Evolutionary conservation across 352 stramenopile species (phyloP).

Genomic region (Pythium dissotocum): DNA sequence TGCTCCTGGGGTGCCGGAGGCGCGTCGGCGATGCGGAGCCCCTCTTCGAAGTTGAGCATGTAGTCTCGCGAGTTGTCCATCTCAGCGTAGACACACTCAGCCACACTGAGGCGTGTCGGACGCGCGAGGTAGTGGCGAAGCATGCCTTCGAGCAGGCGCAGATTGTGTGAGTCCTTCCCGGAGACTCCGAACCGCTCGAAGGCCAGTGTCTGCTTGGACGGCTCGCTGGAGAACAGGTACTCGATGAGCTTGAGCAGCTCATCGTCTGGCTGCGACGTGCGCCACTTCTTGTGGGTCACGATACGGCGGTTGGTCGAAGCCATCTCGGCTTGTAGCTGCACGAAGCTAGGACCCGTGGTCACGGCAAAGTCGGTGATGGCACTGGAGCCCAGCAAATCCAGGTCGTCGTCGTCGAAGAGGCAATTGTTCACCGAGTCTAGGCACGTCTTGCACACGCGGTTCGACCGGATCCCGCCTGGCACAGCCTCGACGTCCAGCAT

Average conservation of each 20-base stretch:
- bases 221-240: slow-evolving; percentile 37
- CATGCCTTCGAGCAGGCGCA: slow-evolving; percentile 27
- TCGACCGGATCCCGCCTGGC: slow-evolving; percentile 22
- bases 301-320: slow-evolving; percentile 8
- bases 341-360: slow-evolving; percentile 20
- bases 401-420: slow-evolving; percentile 38
- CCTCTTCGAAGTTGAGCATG: slow-evolving; percentile 37
- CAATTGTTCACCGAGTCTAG: slow-evolving; percentile 28
- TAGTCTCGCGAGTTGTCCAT: slow-evolving; percentile 27
- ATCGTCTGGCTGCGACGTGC: slow-evolving; percentile 23
- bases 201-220: slow-evolving; percentile 30
- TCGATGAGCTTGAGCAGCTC: slow-evolving; percentile 33
- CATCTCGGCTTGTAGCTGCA: slow-evolving; percentile 27
- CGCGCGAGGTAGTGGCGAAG: slow-evolving; percentile 24
- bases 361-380: slow-evolving; percentile 27
- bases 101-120: slow-evolving; percentile 19
- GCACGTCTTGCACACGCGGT: slow-evolving; percentile 36
- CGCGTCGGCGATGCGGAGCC: slow-evolving; percentile 32
- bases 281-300: slow-evolving; percentile 23
- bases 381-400: slow-evolving; percentile 29
- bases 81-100: slow-evolving; percentile 31
- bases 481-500: slow-evolving; percentile 27
- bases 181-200: slow-evolving; percentile 30
- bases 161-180: neutral
- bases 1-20: slow-evolving; percentile 25